Percentiles rank a stretch among this genome's conserved stretches.
Evolutionary conservation across 352 stramenopile species (phyloP).

Genomic region (Bremia lactucae): DNA sequence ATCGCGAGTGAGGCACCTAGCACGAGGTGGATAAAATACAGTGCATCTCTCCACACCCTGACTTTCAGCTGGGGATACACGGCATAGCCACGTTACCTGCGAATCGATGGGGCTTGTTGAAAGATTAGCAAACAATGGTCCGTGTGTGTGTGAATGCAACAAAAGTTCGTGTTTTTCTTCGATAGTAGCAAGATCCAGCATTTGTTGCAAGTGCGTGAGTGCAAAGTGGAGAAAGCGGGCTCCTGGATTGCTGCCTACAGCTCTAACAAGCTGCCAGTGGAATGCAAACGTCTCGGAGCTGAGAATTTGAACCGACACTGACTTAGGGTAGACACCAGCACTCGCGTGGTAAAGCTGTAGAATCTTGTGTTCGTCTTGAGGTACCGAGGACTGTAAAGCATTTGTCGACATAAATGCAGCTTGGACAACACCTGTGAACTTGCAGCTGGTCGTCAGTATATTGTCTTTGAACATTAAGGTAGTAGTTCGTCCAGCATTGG

Average conservation of each 20-base stretch:
- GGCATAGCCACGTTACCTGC: slow-evolving; percentile 38
- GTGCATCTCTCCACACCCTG: slow-evolving; percentile 33
- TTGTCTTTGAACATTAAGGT: slow-evolving; percentile 35
- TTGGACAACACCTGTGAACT: slow-evolving; percentile 62
- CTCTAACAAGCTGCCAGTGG: slow-evolving; percentile 36
- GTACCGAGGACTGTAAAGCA: slow-evolving; percentile 5
- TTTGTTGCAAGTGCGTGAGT: slow-evolving; percentile 41
- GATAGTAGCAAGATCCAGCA: slow-evolving; percentile 36
- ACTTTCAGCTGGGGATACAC: slow-evolving; percentile 26
- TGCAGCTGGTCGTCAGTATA: slow-evolving; percentile 34
- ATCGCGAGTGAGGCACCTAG: slow-evolving; percentile 19
- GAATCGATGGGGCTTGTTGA: slow-evolving; percentile 8
- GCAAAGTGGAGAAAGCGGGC: slow-evolving; percentile 59
- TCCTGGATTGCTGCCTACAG: slow-evolving; percentile 13
- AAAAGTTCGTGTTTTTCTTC: slow-evolving; percentile 36
- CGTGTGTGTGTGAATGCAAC: slow-evolving; percentile 66
- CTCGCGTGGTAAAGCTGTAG: slow-evolving; percentile 46
- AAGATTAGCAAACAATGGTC: slow-evolving; percentile 50
- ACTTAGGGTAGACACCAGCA: slow-evolving; percentile 40
- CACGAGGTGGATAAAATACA: slow-evolving; percentile 36
- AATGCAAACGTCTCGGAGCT: slow-evolving; percentile 44
- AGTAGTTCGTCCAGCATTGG: slow-evolving; percentile 8
- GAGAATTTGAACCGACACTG: slow-evolving; percentile 9
- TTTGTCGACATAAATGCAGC: slow-evolving; percentile 48
- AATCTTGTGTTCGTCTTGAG: slow-evolving; percentile 27